phyloP scores from a whole-genome alignment of 176 grass and related monocot species.

The Alopecurus myosuroides region DNA sequence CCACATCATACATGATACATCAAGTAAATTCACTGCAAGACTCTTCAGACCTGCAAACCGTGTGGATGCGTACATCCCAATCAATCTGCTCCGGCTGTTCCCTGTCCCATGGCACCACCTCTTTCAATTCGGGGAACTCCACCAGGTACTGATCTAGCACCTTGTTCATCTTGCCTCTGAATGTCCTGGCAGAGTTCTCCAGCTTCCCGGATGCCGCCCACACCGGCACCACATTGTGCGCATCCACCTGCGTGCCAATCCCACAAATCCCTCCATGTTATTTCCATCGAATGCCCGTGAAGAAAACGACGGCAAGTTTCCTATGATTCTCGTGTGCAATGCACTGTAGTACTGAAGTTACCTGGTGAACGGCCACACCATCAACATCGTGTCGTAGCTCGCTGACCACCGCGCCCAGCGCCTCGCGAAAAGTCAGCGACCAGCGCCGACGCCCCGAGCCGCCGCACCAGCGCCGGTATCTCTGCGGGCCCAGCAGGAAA shows the following conservation, averaged over 20 bases:
- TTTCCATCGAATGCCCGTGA: not conserved
- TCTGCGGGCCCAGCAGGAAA: slow-evolving; percentile 36
- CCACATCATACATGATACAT: not conserved
- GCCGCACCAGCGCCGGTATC: slow-evolving; percentile 49
- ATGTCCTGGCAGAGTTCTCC: slow-evolving; percentile 78
- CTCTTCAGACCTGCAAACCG: slow-evolving; percentile 39
- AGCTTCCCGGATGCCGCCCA: slow-evolving; percentile 72
- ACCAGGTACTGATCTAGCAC: slow-evolving; percentile 66
- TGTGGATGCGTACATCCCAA: slow-evolving; percentile 54
- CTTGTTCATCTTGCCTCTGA: slow-evolving; percentile 64
- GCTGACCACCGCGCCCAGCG: slow-evolving; percentile 41
- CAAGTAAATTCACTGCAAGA: not conserved
- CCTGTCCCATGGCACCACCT: slow-evolving; percentile 31
- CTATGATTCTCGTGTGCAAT: not conserved
- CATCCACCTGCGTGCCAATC: slow-evolving; percentile 51
- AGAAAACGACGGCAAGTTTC: not conserved
- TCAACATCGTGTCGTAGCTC: slow-evolving; percentile 22
- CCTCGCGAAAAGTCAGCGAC: slow-evolving; percentile 73
- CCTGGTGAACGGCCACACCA: slow-evolving; percentile 56
- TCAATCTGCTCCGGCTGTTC: slow-evolving; percentile 43
- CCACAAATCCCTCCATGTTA: not conserved
- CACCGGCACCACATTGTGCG: slow-evolving; percentile 82
- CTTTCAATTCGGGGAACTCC: slow-evolving; percentile 51
- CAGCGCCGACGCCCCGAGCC: slow-evolving; percentile 58
- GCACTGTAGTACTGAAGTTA: not conserved